Conservation (phyloP, 129 eudicot species). For the Flaveria ramosissima region DNA sequence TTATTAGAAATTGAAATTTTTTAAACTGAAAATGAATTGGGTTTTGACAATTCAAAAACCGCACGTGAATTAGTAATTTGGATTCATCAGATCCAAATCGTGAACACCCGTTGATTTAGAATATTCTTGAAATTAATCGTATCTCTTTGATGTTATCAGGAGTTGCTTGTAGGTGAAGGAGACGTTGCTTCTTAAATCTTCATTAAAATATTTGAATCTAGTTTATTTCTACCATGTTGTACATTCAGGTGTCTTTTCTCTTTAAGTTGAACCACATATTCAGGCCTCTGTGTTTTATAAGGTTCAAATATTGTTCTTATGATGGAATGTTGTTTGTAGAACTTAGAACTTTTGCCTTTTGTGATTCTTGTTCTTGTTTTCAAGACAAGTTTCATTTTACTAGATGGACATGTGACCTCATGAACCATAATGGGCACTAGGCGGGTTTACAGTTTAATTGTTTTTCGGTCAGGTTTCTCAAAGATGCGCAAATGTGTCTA, state of each 20-base stretch:
- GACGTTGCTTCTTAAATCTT: slow-evolving; percentile 36
- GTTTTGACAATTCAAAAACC: neutral
- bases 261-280: neutral
- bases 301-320: neutral
- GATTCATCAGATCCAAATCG: too few species aligned
- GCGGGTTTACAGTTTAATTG: neutral
- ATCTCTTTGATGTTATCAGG: slow-evolving; percentile 38
- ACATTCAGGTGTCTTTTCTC: slow-evolving; percentile 13
- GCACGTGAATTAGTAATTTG: too few species aligned
- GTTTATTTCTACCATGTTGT: slow-evolving; percentile 21
- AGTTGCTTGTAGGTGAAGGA: slow-evolving; percentile 48
- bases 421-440: neutral
- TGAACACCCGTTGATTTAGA: neutral
- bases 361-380: neutral
- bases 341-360: neutral
- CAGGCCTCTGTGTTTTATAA: neutral
- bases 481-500: too few species aligned
- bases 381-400: neutral
- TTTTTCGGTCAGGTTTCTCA: neutral
- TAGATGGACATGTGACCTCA: neutral
- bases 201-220: slow-evolving; percentile 6
- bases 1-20: neutral
- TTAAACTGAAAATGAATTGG: neutral
- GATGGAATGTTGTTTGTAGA: slow-evolving; percentile 21
- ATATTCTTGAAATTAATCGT: neutral